phyloP scores from a whole-genome alignment of 345 rosid genomes.

The Citrus hindsii region DNA sequence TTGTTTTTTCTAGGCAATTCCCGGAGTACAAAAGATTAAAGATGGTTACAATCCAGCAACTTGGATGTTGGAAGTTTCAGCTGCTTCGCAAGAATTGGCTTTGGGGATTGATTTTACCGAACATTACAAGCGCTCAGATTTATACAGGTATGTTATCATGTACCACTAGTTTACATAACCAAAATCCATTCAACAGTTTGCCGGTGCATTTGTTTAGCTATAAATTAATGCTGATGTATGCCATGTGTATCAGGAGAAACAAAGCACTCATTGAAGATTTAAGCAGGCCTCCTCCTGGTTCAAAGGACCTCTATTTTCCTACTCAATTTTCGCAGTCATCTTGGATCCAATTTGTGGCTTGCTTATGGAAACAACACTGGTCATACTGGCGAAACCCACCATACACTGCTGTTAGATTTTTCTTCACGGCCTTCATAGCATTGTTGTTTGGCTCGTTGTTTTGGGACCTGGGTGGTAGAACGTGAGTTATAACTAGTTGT shows the following conservation, averaged over 20 bases:
- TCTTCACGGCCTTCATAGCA: slow-evolving; percentile 55
- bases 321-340: slow-evolving; percentile 55
- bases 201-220: neutral
- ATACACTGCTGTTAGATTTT: slow-evolving; percentile 66
- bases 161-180: neutral
- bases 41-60: slow-evolving; percentile 90
- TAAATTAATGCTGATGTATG: neutral
- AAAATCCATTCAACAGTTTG: neutral
- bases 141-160: slow-evolving; percentile 36
- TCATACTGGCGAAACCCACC: slow-evolving; percentile 82
- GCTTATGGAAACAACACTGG: slow-evolving; percentile 72
- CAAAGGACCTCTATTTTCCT: slow-evolving; percentile 54
- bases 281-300: slow-evolving; percentile 56
- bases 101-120: slow-evolving; percentile 57
- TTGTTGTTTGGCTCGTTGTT: slow-evolving; percentile 71
- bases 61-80: slow-evolving; percentile 82
- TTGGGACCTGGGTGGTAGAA: slow-evolving; percentile 70
- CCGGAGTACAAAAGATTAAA: slow-evolving; percentile 57
- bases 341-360: slow-evolving; percentile 52
- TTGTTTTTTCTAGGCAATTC: slow-evolving; percentile 35
- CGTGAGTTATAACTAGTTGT: slow-evolving; percentile 29
- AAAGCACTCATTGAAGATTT: slow-evolving; percentile 57
- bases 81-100: slow-evolving; percentile 55
- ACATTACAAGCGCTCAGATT: slow-evolving; percentile 54
- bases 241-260: slow-evolving; percentile 51